A percentile compares a stretch with the other conserved stretches of the same genome.
These are phyloP conservation scores for Euphrasia confusa DNA, from an alignment of 257 asterid species.

Conservation along the genomic window DNA sequence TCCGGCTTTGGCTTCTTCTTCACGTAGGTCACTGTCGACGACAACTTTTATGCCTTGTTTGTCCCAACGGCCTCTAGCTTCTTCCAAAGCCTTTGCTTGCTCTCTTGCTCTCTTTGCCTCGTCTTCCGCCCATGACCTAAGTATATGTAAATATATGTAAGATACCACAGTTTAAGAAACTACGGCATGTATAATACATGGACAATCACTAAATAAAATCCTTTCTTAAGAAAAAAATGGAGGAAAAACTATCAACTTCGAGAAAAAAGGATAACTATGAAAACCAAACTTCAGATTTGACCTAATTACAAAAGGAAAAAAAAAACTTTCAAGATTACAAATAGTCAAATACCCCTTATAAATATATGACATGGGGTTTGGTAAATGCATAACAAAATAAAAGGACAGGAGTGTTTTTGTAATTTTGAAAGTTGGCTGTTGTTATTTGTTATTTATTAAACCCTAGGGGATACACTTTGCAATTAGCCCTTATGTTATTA, in stretches of 20 bases:
- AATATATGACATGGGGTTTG: not conserved
- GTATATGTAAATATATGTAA: conserved; percentile 21
- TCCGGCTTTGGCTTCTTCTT: conserved; percentile 78
- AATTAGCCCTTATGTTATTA: not conserved
- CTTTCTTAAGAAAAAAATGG: not conserved
- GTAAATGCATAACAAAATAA: not conserved
- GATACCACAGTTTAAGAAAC: not conserved
- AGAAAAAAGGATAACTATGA: not conserved
- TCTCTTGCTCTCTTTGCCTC: conserved; percentile 93
- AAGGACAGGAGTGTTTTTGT: not conserved
- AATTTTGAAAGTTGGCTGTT: not conserved
- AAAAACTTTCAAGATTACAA: not conserved
- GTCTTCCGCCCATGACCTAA: conserved; percentile 94
- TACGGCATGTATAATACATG: not conserved
- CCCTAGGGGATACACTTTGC: not conserved
- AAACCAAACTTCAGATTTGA: not conserved
- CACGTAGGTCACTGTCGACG: conserved; percentile 72
- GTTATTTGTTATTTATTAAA: not conserved
- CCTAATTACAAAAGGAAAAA: not conserved
- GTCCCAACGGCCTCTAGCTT: conserved; percentile 86
- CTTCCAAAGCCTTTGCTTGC: conserved; percentile 85
- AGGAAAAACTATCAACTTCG: not conserved
- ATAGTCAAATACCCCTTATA: not conserved
- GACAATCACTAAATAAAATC: not conserved
- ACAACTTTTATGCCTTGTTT: conserved; percentile 82